Base-by-base conservation (phyloP, 176 grass and related monocot species). In the Avena sativa region DNA sequence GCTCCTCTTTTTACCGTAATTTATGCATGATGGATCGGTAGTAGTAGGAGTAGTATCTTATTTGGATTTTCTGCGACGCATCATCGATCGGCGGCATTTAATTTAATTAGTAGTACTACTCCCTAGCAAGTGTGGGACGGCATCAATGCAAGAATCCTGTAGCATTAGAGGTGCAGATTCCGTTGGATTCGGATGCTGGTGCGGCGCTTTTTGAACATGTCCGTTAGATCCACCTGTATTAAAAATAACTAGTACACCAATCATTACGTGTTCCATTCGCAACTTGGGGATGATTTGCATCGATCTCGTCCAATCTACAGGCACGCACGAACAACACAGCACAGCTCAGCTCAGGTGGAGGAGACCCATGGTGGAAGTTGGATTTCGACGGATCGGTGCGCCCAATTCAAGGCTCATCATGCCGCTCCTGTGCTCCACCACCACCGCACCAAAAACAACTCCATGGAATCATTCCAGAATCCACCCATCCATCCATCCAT, bases 361-460 rank as follows among this genome's bases (percentile, higher is more conserved):
- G 23, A 9, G 44, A 71, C 62, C 19, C 71, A 62, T 62, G 77
- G 65, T 15, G 78, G 47, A 51, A 21, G 28, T 50, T 23, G 72
- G 83, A 63, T 40, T 40, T 52, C 40, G 78, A 75, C 52, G 28
- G 28, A 64, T 79, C 52, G 74, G 50, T 61, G 76, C 76, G 43
- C 79, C 58, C 20, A 56, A 43, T 76, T 82, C 69, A 87, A 86
- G 32, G 44, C 79, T 82, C 86, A 82, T 87, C 79, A 82, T 81
- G 26, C 43, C 50, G 71, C 9, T 4, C 14, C 19, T 0, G 1
- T n/a, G 23, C 70, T 47, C 38, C 40, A 72, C 43, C 71, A 11
- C 44, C 43, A 74, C 44, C 56, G 23, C 21, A 10, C 6, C 46
- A 5, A 34, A 6, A 40, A 40, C 6, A 5, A 75, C 44, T 74